Evolutionary conservation across 176 grass and related monocot species (phyloP), one percentile per base, ranked within the genome.

Genomic region (Leersia perrieri): DNA sequence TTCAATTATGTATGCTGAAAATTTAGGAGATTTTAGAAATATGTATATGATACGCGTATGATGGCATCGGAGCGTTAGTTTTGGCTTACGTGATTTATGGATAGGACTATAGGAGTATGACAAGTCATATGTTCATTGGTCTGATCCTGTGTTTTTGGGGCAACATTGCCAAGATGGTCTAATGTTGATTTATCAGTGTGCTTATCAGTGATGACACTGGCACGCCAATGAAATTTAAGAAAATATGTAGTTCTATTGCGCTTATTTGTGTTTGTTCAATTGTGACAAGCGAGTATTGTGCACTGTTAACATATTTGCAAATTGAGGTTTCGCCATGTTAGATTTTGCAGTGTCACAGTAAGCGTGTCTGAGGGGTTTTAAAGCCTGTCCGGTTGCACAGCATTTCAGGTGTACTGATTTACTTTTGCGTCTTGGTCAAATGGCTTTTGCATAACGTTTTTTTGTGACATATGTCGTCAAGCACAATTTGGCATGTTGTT

Each of bases 261-360:
- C 69, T 51, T 60, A 2, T 51, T 70, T 75, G 7, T 77, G 57
- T 49, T 68, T 74, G 44, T 72, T 72, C 32, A 65, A 5, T 33
- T 36, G 27, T 36, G 51, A 51, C 30, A 32, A 60, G 76, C 33
- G 70, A 65, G 40, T 55, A 39, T 72, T 78, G 11, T n/a, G 11
- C 9, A 73, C 5, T 58, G 57, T 77, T 31, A 39, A 70, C 3
- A 29, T 33, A 70, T n/a, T 64, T 61, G 80, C 65, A 51, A 75
- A 45, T 62, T 39, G 36, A 76, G 71, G 18, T 29, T 65, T 65
- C 0, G 9, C 42, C 55, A 72, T 28, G 67, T 49, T 22, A 33
- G 53, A 40, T 81, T 15, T 71, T 35, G 53, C 38, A 14, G 38
- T 70, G 62, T 12, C 11, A 28, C 38, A 71, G 31, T 18, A 31